phyloP scores from a whole-genome alignment of 805 yeast genomes.

The Yamadazyma insecticola region DNA sequence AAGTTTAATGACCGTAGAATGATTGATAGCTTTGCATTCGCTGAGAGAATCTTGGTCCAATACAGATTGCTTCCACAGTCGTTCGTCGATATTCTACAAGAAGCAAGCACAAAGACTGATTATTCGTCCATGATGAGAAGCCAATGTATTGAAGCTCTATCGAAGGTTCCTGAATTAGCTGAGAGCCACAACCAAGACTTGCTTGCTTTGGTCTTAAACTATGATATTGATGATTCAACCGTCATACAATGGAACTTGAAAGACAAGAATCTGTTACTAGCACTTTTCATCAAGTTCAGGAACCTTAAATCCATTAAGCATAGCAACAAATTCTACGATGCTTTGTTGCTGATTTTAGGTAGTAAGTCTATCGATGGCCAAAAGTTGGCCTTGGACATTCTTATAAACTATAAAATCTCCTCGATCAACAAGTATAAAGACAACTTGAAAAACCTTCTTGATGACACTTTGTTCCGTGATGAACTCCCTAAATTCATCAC shows the following conservation, averaged over 20 bases:
- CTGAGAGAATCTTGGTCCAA: conserved; percentile 19
- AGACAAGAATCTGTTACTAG: conserved; percentile 57
- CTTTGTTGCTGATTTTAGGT: conserved; percentile 54
- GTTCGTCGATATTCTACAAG: conserved; percentile 32
- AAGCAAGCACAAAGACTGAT: conserved; percentile 28
- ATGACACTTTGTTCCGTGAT: conserved; percentile 81
- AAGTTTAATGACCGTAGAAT: conserved; percentile 44
- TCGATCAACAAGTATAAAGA: conserved; percentile 65
- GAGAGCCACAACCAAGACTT: conserved; percentile 57
- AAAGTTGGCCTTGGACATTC: conserved; percentile 62
- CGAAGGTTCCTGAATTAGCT: conserved; percentile 58
- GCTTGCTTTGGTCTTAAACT: conserved; percentile 52
- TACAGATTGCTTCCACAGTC: conserved; percentile 33
- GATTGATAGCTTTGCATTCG: conserved; percentile 35
- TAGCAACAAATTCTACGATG: conserved; percentile 48
- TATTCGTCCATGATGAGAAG: conserved; percentile 47
- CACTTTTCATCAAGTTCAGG: conserved; percentile 59
- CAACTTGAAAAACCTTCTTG: conserved; percentile 67
- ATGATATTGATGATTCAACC: conserved; percentile 15
- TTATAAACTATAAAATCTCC: conserved; percentile 60
- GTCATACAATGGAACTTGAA: conserved; percentile 48
- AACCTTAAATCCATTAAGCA: conserved; percentile 53
- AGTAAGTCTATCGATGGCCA: conserved; percentile 62
- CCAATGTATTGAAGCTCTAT: conserved; percentile 55
- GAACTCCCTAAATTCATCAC: conserved; percentile 66